Percentiles rank a stretch among this genome's conserved stretches.
Evolutionary conservation across 768 basidiomycete species (phyloP).

Genomic region (Lactarius sp.): DNA sequence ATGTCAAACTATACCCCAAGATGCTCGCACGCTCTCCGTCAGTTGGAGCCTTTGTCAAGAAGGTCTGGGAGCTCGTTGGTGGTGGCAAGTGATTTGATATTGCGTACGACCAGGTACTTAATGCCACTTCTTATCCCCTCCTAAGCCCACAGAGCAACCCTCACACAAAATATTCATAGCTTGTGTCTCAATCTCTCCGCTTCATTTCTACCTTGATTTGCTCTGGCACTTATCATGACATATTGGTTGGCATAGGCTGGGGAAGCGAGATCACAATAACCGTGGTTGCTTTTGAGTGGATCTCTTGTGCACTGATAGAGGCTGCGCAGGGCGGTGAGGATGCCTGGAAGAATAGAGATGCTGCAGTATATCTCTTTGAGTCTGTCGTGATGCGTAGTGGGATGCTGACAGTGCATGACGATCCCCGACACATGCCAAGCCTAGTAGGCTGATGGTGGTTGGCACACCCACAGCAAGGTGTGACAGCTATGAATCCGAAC

Average conservation of each 20-base stretch:
- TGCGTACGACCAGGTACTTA: constrained; percentile 62
- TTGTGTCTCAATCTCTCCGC: constrained; percentile 85
- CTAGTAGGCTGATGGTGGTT: no score
- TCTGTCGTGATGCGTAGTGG: constrained; percentile 88
- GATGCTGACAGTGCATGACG: constrained; percentile 61
- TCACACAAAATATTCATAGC: constrained; percentile 36
- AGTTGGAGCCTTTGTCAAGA: constrained; percentile 66
- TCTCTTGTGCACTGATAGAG: no score
- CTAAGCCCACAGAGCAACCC: no score
- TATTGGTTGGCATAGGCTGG: constrained; percentile 48
- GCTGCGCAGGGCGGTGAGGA: no score
- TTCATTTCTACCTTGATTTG: constrained; percentile 43
- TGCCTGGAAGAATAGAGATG: constrained; percentile 78
- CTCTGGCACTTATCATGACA: constrained; percentile 70
- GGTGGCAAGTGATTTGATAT: constrained; percentile 44
- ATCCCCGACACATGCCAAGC: not conserved
- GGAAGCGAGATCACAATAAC: constrained; percentile 53
- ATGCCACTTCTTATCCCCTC: constrained; percentile 24
- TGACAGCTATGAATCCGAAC: constrained; percentile 86
- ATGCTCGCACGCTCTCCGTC: constrained; percentile 45
- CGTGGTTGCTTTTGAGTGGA: constrained; percentile 67
- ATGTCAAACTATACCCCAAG: no score
- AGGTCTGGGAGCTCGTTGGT: no score
- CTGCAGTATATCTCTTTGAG: constrained; percentile 86
- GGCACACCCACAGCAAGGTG: constrained; percentile 54